Conservation (phyloP, 1,139 yeast species). For the Saccharomyces hybrid region DNA sequence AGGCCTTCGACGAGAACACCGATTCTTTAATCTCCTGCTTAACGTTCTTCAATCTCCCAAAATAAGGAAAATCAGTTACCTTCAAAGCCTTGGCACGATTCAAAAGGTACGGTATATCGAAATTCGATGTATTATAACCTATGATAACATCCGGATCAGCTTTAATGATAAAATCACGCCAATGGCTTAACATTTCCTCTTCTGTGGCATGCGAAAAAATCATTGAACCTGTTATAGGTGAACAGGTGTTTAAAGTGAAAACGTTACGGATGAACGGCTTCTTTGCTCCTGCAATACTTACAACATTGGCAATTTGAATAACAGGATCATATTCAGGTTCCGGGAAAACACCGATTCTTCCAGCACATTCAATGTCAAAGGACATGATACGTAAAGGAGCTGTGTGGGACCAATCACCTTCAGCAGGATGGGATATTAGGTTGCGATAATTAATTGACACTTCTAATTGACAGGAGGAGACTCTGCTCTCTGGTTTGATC, state of each 20-base stretch:
- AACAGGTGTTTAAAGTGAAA: conserved; percentile 83
- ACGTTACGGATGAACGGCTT: conserved; percentile 90
- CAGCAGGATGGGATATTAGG: conserved; percentile 73
- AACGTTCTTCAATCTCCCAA: conserved; percentile 63
- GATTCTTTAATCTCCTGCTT: conserved; percentile 77
- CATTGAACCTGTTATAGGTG: conserved; percentile 91
- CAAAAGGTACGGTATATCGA: conserved; percentile 86
- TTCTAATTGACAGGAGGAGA: conserved; percentile 83
- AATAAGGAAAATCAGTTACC: conserved; percentile 67
- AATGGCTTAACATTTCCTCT: conserved; percentile 69
- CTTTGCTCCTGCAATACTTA: conserved; percentile 62
- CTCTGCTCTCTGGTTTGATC: conserved; percentile 35
- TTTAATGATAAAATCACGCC: conserved; percentile 77
- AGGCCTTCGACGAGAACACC: conserved; percentile 87
- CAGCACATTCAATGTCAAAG: conserved; percentile 97
- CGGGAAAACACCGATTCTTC: conserved; percentile 93
- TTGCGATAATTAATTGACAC: conserved; percentile 60
- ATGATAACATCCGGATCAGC: conserved; percentile 95
- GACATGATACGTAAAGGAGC: conserved; percentile 92
- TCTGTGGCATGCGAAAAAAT: conserved; percentile 71
- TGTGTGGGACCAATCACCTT: conserved; percentile 88
- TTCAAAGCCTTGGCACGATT: conserved; percentile 77
- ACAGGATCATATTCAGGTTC: conserved; percentile 91
- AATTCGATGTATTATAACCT: conserved; percentile 91
- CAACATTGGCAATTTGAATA: conserved; percentile 94